A percentile compares a stretch with the other conserved stretches of the same genome.
phyloP scores from a whole-genome alignment of 1,139 yeast genomes.

The Taphrina deformans region DNA sequence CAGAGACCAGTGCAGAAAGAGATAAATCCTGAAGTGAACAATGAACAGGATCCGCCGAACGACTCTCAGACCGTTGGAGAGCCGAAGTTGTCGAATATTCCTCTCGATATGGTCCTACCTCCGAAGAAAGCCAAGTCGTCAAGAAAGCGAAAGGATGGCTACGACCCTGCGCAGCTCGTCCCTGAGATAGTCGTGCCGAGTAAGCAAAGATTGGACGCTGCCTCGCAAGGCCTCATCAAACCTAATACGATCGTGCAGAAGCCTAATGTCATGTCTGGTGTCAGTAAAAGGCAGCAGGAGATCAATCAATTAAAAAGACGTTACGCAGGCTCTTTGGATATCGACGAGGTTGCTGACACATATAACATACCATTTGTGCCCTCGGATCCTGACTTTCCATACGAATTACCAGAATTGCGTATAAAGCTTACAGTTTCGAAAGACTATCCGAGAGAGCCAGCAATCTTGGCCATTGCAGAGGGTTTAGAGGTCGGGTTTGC shows the following conservation, averaged over 20 bases:
- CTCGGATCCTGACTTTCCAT: constrained; percentile 74
- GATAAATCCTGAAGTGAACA: neutral
- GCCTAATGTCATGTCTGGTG: neutral
- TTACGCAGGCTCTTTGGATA: neutral
- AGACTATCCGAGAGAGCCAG: constrained; percentile 52
- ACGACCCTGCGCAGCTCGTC: constrained; percentile 2
- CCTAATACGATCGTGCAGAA: neutral
- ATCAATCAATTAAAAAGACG: constrained; percentile 24
- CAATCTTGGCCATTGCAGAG: constrained; percentile 52
- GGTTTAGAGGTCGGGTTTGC: constrained; percentile 75
- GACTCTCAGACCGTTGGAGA: neutral
- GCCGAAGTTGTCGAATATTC: neutral
- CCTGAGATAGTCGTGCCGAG: constrained; percentile 4
- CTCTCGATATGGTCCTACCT: neutral
- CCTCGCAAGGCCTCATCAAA: neutral
- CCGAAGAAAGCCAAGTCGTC: neutral
- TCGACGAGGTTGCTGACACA: neutral
- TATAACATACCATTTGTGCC: constrained; percentile 47
- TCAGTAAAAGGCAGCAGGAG: constrained; percentile 5
- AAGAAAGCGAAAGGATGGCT: constrained; percentile 11
- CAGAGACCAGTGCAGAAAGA: neutral
- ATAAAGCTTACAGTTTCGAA: constrained; percentile 58
- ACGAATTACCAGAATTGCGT: constrained; percentile 56
- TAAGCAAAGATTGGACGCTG: neutral
- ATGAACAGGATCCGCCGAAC: neutral